Conservation (phyloP, 352 stramenopile genomes). For the Phytophthora cryptogea region DNA sequence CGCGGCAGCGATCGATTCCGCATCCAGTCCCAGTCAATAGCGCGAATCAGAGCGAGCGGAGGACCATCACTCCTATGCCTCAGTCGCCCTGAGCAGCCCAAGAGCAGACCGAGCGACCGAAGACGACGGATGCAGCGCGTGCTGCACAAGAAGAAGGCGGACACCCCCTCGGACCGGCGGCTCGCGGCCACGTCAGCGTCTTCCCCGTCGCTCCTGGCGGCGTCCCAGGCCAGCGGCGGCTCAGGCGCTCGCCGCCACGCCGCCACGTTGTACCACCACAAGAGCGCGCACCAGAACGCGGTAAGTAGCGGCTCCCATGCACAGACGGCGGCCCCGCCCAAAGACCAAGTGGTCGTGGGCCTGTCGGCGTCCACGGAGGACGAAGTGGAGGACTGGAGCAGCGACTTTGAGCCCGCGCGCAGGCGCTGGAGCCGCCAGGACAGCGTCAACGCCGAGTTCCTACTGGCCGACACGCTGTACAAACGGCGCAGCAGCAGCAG, state of each 20-base stretch:
- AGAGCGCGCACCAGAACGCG: slow-evolving; percentile 8
- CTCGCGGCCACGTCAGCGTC: slow-evolving; percentile 16
- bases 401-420: slow-evolving; percentile 43
- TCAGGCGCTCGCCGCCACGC: slow-evolving; percentile 9
- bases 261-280: slow-evolving; percentile 25
- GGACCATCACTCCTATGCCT: slow-evolving; percentile 29
- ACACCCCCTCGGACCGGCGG: slow-evolving; percentile 16
- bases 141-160: slow-evolving; percentile 33
- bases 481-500: slow-evolving; percentile 41
- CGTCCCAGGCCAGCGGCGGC: slow-evolving; percentile 8
- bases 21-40: neutral
- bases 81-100: slow-evolving; percentile 10
- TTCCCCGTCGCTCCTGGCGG: slow-evolving; percentile 13
- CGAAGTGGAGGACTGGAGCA: slow-evolving; percentile 80
- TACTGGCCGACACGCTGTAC: slow-evolving; percentile 27
- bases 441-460: slow-evolving; percentile 30
- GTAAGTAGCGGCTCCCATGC: neutral
- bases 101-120: neutral
- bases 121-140: slow-evolving; percentile 35
- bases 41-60: neutral
- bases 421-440: slow-evolving; percentile 46
- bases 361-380: slow-evolving; percentile 69
- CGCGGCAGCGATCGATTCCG: neutral
- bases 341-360: slow-evolving; percentile 73
- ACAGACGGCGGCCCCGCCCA: neutral